A percentile compares a stretch with the other conserved stretches of the same genome.
Conservation (phyloP, 495 filamentous ascomycete genomes). For the Friedmanniomyces simplex region DNA sequence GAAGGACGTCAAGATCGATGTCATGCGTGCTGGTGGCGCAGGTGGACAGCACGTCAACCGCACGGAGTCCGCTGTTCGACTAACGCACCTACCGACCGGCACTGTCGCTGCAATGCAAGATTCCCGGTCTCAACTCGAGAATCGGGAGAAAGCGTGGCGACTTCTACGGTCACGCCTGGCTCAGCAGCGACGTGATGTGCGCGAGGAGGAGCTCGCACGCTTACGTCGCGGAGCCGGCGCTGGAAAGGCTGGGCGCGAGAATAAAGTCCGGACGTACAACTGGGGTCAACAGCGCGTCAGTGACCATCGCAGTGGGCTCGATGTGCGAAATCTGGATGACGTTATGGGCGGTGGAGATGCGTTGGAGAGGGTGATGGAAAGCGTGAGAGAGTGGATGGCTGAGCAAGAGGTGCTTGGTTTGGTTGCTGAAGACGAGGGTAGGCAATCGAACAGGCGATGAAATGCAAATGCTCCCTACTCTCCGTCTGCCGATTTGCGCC, state of each 20-base stretch:
- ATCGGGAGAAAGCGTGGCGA: constrained; percentile 77
- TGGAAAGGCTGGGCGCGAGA: constrained; percentile 69
- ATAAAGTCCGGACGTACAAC: constrained; percentile 95
- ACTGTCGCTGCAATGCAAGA: constrained; percentile 87
- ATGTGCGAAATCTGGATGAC: constrained; percentile 69
- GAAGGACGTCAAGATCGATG: constrained; percentile 73
- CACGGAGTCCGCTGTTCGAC: constrained; percentile 86
- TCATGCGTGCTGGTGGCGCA: constrained; percentile 84
- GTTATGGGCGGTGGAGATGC: constrained; percentile 49
- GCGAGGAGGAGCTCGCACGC: constrained; percentile 68
- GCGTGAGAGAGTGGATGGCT: constrained; percentile 66
- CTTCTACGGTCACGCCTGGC: constrained; percentile 74
- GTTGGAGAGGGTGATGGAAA: constrained; percentile 69
- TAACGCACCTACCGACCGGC: constrained; percentile 84
- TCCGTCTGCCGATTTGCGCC: no score
- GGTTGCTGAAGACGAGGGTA: constrained; percentile 38
- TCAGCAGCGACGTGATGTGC: constrained; percentile 65
- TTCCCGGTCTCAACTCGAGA: constrained; percentile 77
- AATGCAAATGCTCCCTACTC: neutral
- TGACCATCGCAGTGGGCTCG: constrained; percentile 80
- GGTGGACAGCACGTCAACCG: constrained; percentile 98
- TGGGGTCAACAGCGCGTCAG: constrained; percentile 87
- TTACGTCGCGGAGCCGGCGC: constrained; percentile 68
- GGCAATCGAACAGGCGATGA: neutral
- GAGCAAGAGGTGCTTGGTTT: constrained; percentile 66